phyloP scores from a whole-genome alignment of 169 alveolate species.

The Eimeria maxima region DNA sequence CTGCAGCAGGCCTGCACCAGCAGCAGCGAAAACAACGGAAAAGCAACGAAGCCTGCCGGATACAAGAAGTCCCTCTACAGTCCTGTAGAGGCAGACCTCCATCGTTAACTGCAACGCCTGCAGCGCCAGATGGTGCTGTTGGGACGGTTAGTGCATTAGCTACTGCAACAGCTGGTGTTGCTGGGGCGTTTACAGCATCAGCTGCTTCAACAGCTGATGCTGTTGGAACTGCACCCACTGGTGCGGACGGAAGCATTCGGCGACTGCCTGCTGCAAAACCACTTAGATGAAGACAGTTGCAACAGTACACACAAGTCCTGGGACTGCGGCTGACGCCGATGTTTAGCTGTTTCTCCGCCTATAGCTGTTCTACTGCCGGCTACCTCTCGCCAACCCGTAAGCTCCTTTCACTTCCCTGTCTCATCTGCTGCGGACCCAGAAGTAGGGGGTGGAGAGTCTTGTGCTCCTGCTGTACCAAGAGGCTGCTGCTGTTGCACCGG shows the following conservation, averaged over 20 bases:
- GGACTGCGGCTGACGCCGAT: background rate
- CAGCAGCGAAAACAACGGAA: background rate
- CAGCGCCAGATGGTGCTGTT: background rate
- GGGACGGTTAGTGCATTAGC: background rate
- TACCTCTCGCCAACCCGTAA: background rate
- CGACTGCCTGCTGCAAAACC: background rate
- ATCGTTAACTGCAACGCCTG: background rate
- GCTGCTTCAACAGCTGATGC: constrained; percentile 20
- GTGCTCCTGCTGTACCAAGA: background rate
- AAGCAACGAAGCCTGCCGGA: background rate
- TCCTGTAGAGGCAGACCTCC: background rate
- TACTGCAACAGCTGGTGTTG: background rate
- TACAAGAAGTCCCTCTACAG: background rate
- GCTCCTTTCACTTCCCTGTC: background rate
- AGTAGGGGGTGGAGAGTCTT: background rate
- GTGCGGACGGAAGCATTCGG: background rate
- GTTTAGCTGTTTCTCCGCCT: background rate
- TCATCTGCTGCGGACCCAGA: background rate
- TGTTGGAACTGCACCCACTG: background rate
- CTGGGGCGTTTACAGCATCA: background rate
- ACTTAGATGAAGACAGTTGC: background rate
- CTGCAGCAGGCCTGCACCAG: background rate
- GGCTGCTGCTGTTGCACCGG: background rate
- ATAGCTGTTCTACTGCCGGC: background rate
- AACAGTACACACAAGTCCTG: background rate